These are phyloP conservation scores for Cylindrodendrum hubeiense DNA, from an alignment of 2,329 filamentous ascomycete genomes.

Conservation along the genomic window DNA sequence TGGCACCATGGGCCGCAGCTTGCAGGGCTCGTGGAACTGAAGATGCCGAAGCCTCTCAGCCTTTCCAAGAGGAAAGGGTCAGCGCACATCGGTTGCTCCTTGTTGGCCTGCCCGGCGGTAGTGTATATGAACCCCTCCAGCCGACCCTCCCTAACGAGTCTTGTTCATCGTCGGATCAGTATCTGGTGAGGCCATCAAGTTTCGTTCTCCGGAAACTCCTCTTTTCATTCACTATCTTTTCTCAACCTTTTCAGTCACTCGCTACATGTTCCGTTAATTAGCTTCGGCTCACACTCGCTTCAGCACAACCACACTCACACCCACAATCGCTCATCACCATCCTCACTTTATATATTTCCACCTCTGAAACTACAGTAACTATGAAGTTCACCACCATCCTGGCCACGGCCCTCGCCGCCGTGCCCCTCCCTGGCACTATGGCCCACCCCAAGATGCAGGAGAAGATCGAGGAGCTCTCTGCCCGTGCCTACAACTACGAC, in stretches of 20 bases:
- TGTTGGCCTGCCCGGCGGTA: constrained; percentile 5
- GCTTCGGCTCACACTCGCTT: constrained; percentile 12
- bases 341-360: neutral
- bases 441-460: constrained; percentile 40
- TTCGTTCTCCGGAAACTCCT: constrained; percentile 7
- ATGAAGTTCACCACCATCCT: constrained; percentile 45
- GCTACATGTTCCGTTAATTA: constrained; percentile 11
- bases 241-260: constrained; percentile 11
- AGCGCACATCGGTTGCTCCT: neutral
- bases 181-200: constrained; percentile 5
- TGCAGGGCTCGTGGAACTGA: constrained; percentile 8
- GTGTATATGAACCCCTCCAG: constrained; percentile 17
- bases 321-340: neutral
- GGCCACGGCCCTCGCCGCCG: constrained; percentile 35
- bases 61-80: neutral
- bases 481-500: constrained; percentile 26
- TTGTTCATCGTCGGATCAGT: neutral
- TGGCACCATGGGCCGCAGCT: neutral
- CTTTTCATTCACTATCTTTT: constrained; percentile 16
- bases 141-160: neutral
- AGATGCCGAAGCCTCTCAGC: neutral
- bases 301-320: neutral
- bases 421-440: constrained; percentile 28
- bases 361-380: constrained; percentile 10
- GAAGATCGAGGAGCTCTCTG: constrained; percentile 38